Evolutionary conservation across 352 stramenopile genomes (phyloP).

Genomic region (Pythium guiyangense): DNA sequence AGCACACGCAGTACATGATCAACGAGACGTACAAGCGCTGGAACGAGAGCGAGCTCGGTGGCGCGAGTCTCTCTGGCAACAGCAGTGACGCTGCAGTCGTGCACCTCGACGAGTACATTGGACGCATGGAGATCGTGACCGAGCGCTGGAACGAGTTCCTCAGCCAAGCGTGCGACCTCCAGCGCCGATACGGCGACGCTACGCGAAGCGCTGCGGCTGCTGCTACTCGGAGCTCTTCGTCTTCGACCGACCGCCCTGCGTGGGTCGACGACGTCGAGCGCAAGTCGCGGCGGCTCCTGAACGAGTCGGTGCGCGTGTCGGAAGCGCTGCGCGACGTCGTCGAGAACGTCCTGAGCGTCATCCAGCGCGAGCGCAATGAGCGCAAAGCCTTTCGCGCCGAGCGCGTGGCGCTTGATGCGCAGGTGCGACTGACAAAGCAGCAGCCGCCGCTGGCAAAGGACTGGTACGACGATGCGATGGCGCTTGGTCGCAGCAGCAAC

Average conservation of each 20-base stretch:
- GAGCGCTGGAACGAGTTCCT: constrained; percentile 54
- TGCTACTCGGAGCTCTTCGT: too few relatives aligned
- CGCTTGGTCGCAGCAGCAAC: constrained; percentile 2
- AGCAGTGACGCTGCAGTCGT: constrained; percentile 20
- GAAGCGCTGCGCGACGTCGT: constrained; percentile 49
- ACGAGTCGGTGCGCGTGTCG: constrained; percentile 49
- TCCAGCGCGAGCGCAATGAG: constrained; percentile 41
- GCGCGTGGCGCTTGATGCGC: constrained; percentile 1
- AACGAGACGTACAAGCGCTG: constrained; percentile 70
- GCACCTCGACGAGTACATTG: constrained; percentile 59
- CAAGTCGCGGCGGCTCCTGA: constrained; percentile 45
- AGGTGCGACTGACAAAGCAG: constrained; percentile 10
- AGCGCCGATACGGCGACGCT: constrained; percentile 40
- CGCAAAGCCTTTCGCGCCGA: constrained; percentile 33
- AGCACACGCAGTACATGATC: constrained; percentile 79
- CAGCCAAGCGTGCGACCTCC: constrained; percentile 47
- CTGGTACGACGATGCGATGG: constrained; percentile 1
- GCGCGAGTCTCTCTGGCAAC: not conserved
- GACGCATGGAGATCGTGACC: constrained; percentile 45
- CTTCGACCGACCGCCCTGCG: constrained; percentile 23
- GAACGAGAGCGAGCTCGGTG: constrained; percentile 47
- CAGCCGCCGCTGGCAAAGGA: constrained; percentile 2
- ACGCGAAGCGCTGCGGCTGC: constrained; percentile 33
- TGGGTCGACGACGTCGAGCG: constrained; percentile 61
- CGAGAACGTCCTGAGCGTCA: constrained; percentile 32